Evolutionary conservation across 257 asterid species (phyloP).

Genomic region (Anisodus acutangulus): DNA sequence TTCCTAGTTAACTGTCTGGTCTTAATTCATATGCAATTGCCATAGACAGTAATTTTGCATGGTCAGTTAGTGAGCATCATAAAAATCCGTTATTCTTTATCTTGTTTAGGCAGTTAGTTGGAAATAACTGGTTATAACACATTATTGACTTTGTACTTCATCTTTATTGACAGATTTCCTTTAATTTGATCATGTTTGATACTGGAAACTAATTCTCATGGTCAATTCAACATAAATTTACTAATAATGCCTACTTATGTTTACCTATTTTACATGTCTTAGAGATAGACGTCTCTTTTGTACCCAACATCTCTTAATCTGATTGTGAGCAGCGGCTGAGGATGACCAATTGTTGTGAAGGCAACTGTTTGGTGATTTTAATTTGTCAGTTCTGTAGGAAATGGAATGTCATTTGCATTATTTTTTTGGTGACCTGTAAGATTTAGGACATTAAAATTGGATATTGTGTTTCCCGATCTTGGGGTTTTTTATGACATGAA

Average conservation of each 20-base stretch:
- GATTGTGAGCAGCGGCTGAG: neutral
- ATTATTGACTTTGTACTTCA: neutral
- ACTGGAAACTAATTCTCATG: neutral
- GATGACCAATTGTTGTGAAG: neutral
- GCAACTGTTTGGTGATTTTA: neutral
- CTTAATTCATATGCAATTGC: neutral
- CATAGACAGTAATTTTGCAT: neutral
- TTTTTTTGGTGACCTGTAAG: neutral
- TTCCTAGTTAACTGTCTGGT: neutral
- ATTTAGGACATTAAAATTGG: conserved; percentile 20
- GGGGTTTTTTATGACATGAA: conserved; percentile 15
- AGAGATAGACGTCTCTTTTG: neutral
- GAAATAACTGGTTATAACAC: neutral
- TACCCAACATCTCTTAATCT: neutral
- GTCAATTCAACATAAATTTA: neutral
- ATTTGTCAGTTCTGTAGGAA: neutral
- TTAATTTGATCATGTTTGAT: neutral
- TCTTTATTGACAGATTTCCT: neutral
- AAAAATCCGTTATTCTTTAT: neutral
- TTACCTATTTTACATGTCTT: neutral
- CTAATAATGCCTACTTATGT: neutral
- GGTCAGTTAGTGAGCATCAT: neutral
- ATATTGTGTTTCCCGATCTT: neutral
- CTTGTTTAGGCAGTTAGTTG: neutral
- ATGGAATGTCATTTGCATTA: neutral